Base-by-base conservation (phyloP, 1,284 basidiomycete genomes). In the Malassezia pachydermatis region DNA sequence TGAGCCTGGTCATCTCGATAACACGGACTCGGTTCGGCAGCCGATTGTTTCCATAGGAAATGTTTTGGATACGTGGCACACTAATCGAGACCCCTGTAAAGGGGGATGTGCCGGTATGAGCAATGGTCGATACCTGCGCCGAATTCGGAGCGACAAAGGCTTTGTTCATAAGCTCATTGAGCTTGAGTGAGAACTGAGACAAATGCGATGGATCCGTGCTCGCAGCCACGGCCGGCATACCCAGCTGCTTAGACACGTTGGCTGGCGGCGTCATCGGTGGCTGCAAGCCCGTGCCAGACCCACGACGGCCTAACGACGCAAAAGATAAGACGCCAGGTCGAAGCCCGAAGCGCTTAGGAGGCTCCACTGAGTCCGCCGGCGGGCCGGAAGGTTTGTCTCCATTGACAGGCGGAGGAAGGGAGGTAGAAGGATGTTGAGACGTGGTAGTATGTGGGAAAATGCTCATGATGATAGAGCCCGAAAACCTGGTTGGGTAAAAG, bases 91-190 rank as follows among this genome's bases (percentile, higher is more conserved):
- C 16, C 22, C 51, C 51, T 5, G n/a, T 53, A 19, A 43, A 49
- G 7, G 49, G 43, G 14, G 55, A 45, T 14, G 42, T 46, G 16
- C 34, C 34, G 6, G 35, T 16, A 4, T 40, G 22, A 14, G 41
- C 11, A 10, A 45, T 38, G 11, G 32, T 34, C 4, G 50, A 27
- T 7, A 40, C 20, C 16, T 19, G 40, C 20, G 51, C 54, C 39
- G 24, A 24, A 17, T 41, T 49, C n/a, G 49, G 38, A 3, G 66
- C 57, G 2, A 60, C 50, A 45, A 70, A 67, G 19, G 65, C 62
- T 45, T 63, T 61, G 57, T 68, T 70, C 35, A 69, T 63, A 20
- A 70, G 60, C 33, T 70, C 67, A 45, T 60, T 67, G 23, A 70
- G 55, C 25, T 51, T 51, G 9, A 70, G 56, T 2, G 60, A 59